Conservation (phyloP, 2,329 filamentous ascomycete genomes). For the Myriosclerotinia duriaeana region DNA sequence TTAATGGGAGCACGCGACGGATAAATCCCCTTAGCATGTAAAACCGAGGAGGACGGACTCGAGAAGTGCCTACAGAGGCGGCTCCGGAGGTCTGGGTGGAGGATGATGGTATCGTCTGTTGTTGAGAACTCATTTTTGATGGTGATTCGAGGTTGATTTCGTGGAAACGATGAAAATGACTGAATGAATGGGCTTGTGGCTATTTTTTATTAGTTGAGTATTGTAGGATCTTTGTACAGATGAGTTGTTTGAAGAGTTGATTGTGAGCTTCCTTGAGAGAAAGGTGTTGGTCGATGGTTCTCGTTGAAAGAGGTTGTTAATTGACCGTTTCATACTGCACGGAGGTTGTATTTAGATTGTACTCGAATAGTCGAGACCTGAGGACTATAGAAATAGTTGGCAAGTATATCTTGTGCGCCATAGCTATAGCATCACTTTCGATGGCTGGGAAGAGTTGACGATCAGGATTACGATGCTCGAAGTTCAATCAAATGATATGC, state of each 20-base stretch:
- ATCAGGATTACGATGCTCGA: no score
- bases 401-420: neutral
- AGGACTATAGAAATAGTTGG: neutral
- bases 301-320: neutral
- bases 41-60: neutral
- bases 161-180: neutral
- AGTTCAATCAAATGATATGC: no score
- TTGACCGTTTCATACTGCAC: neutral
- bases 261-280: neutral
- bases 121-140: neutral
- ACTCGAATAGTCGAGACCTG: neutral
- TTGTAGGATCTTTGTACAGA: no score
- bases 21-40: conserved; percentile 1
- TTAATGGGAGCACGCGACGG: neutral
- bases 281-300: neutral
- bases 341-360: neutral
- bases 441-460: no score
- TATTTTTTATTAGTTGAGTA: neutral
- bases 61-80: neutral
- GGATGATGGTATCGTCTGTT: neutral
- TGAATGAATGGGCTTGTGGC: neutral
- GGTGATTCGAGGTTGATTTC: neutral
- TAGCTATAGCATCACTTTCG: no score
- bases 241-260: neutral
- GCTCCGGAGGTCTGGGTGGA: neutral